Evolutionary conservation across 768 basidiomycete genomes (phyloP).

Genomic region (Ephemerocybe angulata): DNA sequence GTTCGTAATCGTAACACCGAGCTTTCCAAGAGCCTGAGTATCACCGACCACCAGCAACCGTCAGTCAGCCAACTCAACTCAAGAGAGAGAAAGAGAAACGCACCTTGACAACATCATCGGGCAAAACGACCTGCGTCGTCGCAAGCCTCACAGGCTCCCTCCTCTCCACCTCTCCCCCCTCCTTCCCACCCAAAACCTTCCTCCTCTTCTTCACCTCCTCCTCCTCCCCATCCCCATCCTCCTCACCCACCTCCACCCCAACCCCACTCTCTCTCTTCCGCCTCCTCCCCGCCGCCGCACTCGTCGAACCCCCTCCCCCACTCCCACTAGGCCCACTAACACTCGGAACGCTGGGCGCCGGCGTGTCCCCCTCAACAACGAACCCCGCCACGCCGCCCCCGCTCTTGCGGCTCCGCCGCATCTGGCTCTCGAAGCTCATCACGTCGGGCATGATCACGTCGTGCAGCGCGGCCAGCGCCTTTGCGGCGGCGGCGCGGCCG

Average conservation of each 20-base stretch:
- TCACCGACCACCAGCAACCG: not conserved
- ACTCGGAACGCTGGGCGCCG: slow-evolving; percentile 8
- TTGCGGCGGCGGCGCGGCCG: slow-evolving; percentile 41
- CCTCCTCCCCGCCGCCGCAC: not conserved
- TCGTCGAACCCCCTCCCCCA: not conserved
- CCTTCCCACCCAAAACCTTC: slow-evolving; percentile 14
- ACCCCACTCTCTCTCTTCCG: slow-evolving; percentile 4
- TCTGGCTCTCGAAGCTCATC: slow-evolving; percentile 63
- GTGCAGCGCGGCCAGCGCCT: slow-evolving; percentile 51
- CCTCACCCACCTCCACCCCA: not conserved
- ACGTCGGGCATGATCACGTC: slow-evolving; percentile 78
- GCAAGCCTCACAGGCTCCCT: slow-evolving; percentile 45
- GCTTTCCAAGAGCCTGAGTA: slow-evolving; percentile 52
- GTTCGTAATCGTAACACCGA: slow-evolving; percentile 65
- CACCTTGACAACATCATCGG: slow-evolving; percentile 59
- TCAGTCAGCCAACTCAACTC: not conserved
- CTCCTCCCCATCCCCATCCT: slow-evolving; percentile 5
- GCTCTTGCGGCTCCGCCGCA: slow-evolving; percentile 36
- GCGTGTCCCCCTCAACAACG: slow-evolving; percentile 20
- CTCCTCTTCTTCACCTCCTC: slow-evolving; percentile 7
- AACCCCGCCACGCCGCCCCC: slow-evolving; percentile 16
- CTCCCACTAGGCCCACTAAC: slow-evolving; percentile 8
- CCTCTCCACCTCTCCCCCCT: slow-evolving; percentile 11
- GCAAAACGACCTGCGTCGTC: slow-evolving; percentile 62
- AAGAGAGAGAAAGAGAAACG: slow-evolving; percentile 13